These are phyloP conservation scores for Blastobotrys proliferans DNA, from an alignment of 1,139 yeast genomes.

Conservation along the genomic window DNA sequence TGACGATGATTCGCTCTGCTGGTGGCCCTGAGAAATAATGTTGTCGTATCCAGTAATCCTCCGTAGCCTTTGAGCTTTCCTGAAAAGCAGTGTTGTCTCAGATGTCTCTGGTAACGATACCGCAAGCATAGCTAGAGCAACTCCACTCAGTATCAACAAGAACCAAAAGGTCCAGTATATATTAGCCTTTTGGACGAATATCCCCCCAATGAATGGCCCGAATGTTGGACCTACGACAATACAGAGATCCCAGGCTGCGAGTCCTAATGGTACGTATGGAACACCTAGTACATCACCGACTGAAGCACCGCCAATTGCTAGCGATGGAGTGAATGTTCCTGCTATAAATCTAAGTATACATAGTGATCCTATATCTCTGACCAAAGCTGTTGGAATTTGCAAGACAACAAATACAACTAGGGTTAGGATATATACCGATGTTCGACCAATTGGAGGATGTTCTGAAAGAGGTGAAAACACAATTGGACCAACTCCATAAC, in stretches of 20 bases:
- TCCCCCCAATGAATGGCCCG: constrained; percentile 69
- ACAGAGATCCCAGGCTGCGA: constrained; percentile 49
- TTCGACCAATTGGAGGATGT: constrained; percentile 50
- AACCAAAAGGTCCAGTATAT: constrained; percentile 45
- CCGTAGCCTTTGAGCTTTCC: constrained; percentile 47
- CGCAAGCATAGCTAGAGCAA: constrained; percentile 35
- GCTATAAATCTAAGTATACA: constrained; percentile 72
- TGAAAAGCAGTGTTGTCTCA: constrained; percentile 41
- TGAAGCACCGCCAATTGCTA: constrained; percentile 85
- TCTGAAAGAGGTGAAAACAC: constrained; percentile 55
- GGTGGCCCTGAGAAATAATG: constrained; percentile 1
- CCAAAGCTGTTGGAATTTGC: constrained; percentile 47
- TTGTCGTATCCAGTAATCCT: constrained; percentile 32
- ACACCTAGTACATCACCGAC: constrained; percentile 50
- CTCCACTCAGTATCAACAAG: constrained; percentile 40
- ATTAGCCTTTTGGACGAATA: constrained; percentile 26
- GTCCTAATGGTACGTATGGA: constrained; percentile 38
- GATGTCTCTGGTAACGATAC: constrained; percentile 51
- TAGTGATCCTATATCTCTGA: constrained; percentile 44
- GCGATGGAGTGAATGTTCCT: constrained; percentile 79
- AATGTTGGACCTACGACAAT: constrained; percentile 58
- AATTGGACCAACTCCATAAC: constrained; percentile 58
- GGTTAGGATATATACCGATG: constrained; percentile 49
- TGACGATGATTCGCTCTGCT: background rate
- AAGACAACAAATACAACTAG: constrained; percentile 55